Evolutionary conservation across 2,329 filamentous ascomycete genomes (phyloP).

Genomic region (Elsinoe fawcettii): DNA sequence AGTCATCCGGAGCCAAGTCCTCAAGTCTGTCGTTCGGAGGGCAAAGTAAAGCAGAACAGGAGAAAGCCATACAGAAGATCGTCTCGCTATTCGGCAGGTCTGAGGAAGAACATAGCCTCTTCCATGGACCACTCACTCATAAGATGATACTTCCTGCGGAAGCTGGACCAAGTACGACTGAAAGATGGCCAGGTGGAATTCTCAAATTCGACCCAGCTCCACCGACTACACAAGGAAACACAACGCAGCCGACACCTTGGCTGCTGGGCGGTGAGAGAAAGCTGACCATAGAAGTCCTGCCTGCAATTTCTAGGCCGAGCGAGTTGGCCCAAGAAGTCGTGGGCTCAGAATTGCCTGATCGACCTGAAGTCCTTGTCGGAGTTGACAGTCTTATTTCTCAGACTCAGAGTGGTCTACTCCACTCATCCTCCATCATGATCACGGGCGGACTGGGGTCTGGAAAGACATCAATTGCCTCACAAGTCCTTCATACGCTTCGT

Average conservation of each 20-base stretch:
- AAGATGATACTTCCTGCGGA: conserved; percentile 66
- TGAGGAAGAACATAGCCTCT: conserved; percentile 50
- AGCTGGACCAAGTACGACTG: conserved; percentile 46
- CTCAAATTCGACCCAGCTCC: conserved; percentile 64
- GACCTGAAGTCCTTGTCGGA: conserved; percentile 63
- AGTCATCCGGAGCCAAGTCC: conserved; percentile 27
- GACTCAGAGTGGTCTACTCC: conserved; percentile 66
- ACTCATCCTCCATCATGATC: conserved; percentile 81
- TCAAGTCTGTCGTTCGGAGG: conserved; percentile 71
- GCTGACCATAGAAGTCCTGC: conserved; percentile 65
- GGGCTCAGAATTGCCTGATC: conserved; percentile 47
- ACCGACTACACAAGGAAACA: conserved; percentile 30
- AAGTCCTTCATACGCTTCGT: conserved; percentile 66
- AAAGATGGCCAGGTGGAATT: conserved; percentile 75
- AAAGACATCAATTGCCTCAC: conserved; percentile 73
- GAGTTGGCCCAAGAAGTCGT: conserved; percentile 46
- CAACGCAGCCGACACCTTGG: conserved; percentile 55
- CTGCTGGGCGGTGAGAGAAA: conserved; percentile 69
- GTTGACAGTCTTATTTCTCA: conserved; percentile 70
- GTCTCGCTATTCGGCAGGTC: conserved; percentile 60
- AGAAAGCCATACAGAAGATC: conserved; percentile 66
- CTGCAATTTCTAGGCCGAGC: conserved; percentile 59
- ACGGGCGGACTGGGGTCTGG: conserved; percentile 85
- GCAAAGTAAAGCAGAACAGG: conserved; percentile 73
- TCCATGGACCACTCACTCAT: conserved; percentile 82